Evolutionary conservation across 176 grass and related monocot species (phyloP).

Genomic region (Ananas comosus): DNA sequence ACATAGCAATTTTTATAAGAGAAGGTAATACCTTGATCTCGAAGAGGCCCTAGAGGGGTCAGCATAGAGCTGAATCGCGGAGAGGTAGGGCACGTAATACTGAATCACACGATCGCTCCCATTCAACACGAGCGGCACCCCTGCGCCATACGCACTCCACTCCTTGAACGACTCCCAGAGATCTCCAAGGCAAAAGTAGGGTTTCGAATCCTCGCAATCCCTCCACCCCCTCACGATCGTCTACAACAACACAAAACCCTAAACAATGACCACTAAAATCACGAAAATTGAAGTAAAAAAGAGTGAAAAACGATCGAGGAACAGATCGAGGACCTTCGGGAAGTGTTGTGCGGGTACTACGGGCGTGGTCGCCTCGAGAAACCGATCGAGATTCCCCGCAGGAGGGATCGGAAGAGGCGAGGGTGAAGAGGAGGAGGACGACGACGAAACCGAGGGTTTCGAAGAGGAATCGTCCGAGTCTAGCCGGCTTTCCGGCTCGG

Average conservation of each 20-base stretch:
- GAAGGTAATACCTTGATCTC: conserved; percentile 45
- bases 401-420: conserved; percentile 13
- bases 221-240: conserved; percentile 39
- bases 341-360: conserved; percentile 42
- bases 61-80: conserved; percentile 69
- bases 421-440: conserved; percentile 16
- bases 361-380: conserved; percentile 68
- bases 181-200: conserved; percentile 74
- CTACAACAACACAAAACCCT: conserved; percentile 22
- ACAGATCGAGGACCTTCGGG: conserved; percentile 40
- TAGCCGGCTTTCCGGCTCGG: conserved; percentile 27
- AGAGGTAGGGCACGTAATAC: conserved; percentile 95
- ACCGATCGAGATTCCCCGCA: conserved; percentile 55
- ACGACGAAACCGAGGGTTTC: conserved; percentile 41
- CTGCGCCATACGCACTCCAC: conserved; percentile 95
- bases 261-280: conserved; percentile 1
- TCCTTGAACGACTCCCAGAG: conserved; percentile 94
- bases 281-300: neutral
- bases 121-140: conserved; percentile 84
- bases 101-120: conserved; percentile 66
- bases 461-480: conserved; percentile 64
- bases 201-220: conserved; percentile 33
- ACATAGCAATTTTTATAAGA: neutral
- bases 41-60: conserved; percentile 40
- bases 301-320: neutral